Percentiles rank a stretch among this genome's conserved stretches.
These are phyloP conservation scores for Naematelia aurantialba DNA, from an alignment of 768 basidiomycete species.

Conservation along the genomic window DNA sequence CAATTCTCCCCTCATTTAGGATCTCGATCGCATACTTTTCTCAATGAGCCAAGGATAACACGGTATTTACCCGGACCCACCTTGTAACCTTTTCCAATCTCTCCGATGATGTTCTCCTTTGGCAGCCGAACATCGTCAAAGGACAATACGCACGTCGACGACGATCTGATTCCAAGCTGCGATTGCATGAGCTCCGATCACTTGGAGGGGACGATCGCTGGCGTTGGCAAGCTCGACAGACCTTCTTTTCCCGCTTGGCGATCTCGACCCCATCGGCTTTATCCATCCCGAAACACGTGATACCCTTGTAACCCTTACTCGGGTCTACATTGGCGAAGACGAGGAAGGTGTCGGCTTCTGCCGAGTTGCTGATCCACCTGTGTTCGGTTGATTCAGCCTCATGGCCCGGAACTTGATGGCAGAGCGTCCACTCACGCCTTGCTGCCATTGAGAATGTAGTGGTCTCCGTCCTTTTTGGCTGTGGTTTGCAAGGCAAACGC, in stretches of 20 bases:
- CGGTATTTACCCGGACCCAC: constrained; percentile 37
- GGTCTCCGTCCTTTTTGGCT: constrained; percentile 68
- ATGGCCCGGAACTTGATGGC: background rate
- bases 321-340: constrained; percentile 90
- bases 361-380: constrained; percentile 97
- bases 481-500: constrained; percentile 94
- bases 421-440: constrained; percentile 63
- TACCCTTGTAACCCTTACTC: constrained; percentile 95
- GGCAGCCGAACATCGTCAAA: constrained; percentile 89
- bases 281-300: constrained; percentile 93
- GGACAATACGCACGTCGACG: constrained; percentile 86
- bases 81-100: constrained; percentile 82
- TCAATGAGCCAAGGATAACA: background rate
- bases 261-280: constrained; percentile 96
- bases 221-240: constrained; percentile 9
- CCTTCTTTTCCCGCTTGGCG: constrained; percentile 97
- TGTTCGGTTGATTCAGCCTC: background rate
- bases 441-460: constrained; percentile 88
- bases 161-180: constrained; percentile 83
- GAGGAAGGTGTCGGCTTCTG: constrained; percentile 70
- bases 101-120: constrained; percentile 81
- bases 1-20: constrained; percentile 93
- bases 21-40: constrained; percentile 86
- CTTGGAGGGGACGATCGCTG: background rate
- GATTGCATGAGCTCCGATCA: background rate